Evolutionary conservation across 345 rosid genomes (phyloP).

Genomic region (Orychophragmus violaceus): DNA sequence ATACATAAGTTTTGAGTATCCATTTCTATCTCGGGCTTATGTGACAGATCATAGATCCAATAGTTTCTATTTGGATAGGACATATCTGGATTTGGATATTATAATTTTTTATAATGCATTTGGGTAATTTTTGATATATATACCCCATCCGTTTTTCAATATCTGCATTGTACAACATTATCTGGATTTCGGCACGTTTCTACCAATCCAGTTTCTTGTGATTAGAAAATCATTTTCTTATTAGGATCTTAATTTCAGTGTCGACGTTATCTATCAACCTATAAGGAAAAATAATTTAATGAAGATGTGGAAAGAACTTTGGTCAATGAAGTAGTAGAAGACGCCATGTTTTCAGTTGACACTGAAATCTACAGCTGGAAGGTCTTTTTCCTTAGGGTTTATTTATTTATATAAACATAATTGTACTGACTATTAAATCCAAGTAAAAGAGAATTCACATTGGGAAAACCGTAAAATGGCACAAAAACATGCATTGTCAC

Average conservation of each 20-base stretch:
- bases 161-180: too few species aligned
- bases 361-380: slow-evolving; percentile 31
- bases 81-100: too few species aligned
- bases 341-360: slow-evolving; percentile 34
- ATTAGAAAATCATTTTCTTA: neutral
- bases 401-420: neutral
- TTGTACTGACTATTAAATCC: neutral
- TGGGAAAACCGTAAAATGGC: too few species aligned
- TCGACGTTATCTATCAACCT: slow-evolving; percentile 15
- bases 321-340: slow-evolving; percentile 33
- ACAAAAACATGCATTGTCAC: too few species aligned
- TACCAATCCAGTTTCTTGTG: slow-evolving; percentile 7
- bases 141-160: too few species aligned
- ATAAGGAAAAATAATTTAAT: neutral
- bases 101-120: too few species aligned
- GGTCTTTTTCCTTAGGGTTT: slow-evolving; percentile 23
- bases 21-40: too few species aligned
- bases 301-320: slow-evolving; percentile 33
- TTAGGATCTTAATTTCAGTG: slow-evolving; percentile 5
- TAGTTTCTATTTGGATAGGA: too few species aligned
- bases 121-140: too few species aligned
- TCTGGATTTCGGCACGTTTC: too few species aligned
- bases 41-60: too few species aligned
- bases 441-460: neutral
- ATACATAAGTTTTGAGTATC: too few species aligned